Percentiles rank a stretch among this genome's conserved stretches.
Conservation (phyloP, 805 yeast species). For the Saccharomycopsis fibuligera region DNA sequence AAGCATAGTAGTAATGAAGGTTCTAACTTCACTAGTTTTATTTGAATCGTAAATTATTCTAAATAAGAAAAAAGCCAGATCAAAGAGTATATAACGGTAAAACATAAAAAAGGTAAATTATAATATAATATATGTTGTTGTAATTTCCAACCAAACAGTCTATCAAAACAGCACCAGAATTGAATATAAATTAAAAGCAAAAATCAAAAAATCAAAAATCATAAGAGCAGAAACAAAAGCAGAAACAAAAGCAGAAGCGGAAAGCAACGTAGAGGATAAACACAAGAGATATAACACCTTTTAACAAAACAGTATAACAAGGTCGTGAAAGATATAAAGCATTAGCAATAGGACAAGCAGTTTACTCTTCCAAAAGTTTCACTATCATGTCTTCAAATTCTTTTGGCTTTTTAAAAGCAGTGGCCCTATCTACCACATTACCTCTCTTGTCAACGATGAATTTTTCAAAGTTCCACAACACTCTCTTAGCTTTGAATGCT, state of each 20-base stretch:
- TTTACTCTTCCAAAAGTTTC: conserved; percentile 15
- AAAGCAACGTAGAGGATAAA: background rate
- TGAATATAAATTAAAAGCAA: background rate
- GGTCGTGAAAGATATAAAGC: background rate
- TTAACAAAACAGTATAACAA: no score
- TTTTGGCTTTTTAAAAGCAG: conserved; percentile 7
- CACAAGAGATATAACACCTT: no score
- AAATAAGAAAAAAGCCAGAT: no score
- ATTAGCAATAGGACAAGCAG: background rate
- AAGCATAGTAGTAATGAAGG: no score
- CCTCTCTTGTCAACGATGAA: conserved; percentile 57
- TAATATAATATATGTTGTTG: no score
- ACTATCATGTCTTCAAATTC: conserved; percentile 14
- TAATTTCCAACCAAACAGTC: no score
- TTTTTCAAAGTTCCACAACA: conserved; percentile 79
- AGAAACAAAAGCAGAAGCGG: background rate
- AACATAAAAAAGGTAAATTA: no score
- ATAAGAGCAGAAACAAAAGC: background rate
- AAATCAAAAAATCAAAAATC: no score
- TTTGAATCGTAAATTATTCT: no score
- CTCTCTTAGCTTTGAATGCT: conserved; percentile 60
- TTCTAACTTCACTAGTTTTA: no score
- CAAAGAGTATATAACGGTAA: no score
- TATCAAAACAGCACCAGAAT: background rate
- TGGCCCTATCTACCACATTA: conserved; percentile 43